Percentiles rank a stretch among this genome's conserved stretches.
Conservation (phyloP, 140 eudicot species). For the Senecio squalidus region DNA sequence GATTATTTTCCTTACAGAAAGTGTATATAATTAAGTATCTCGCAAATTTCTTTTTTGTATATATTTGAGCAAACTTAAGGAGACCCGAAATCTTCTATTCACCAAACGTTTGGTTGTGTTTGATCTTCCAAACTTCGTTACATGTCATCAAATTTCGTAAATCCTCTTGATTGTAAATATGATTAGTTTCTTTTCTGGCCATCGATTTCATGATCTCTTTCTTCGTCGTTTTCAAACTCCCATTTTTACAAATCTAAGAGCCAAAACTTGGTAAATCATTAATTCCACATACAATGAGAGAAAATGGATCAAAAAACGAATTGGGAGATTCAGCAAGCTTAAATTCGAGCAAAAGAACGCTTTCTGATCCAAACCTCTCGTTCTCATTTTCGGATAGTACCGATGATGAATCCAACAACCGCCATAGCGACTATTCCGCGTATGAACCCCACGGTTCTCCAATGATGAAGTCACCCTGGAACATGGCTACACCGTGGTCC, state of each 20-base stretch:
- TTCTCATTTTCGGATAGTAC: slow-evolving; percentile 15
- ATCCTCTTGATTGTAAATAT: neutral
- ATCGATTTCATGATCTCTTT: neutral
- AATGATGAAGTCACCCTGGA: slow-evolving; percentile 69
- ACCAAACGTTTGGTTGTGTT: slow-evolving; percentile 24
- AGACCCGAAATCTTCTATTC: slow-evolving; percentile 20
- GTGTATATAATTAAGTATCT: neutral
- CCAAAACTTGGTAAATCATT: neutral
- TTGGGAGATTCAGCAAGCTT: slow-evolving; percentile 6
- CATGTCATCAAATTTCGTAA: slow-evolving; percentile 20
- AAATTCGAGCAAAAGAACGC: neutral
- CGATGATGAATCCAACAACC: slow-evolving; percentile 20
- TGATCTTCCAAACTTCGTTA: slow-evolving; percentile 12
- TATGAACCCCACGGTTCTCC: slow-evolving; percentile 55
- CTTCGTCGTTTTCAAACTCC: neutral
- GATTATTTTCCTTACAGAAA: neutral
- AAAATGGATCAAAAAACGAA: slow-evolving; percentile 16
- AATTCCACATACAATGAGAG: slow-evolving; percentile 17
- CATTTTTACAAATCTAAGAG: slow-evolving; percentile 3
- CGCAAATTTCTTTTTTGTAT: slow-evolving; percentile 5
- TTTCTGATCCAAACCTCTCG: slow-evolving; percentile 45
- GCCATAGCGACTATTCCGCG: slow-evolving; percentile 56
- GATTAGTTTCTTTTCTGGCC: neutral
- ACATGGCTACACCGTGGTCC: slow-evolving; percentile 37
- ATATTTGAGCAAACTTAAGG: slow-evolving; percentile 22